phyloP scores from a whole-genome alignment of 2,329 filamentous ascomycete species.

The Ophiostoma tasmaniense region DNA sequence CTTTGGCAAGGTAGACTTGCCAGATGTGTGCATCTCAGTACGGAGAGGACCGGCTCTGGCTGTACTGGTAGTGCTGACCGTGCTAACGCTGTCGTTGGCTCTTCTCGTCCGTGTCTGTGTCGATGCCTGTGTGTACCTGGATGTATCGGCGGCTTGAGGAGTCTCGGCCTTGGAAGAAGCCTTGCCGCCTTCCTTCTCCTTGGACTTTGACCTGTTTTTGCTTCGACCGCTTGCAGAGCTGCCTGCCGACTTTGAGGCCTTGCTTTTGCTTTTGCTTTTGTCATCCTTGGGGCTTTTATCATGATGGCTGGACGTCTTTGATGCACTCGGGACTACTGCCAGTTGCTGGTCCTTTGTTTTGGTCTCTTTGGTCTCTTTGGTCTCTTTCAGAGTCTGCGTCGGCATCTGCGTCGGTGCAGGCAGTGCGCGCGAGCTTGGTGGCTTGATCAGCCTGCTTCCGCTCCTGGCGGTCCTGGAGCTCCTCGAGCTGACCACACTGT shows the following conservation, averaged over 20 bases:
- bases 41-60: conserved; percentile 10
- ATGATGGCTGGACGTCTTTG: not conserved
- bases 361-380: not conserved
- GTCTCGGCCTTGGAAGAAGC: not conserved
- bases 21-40: too few relatives aligned
- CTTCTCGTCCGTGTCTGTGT: not conserved
- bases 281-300: not conserved
- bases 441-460: not conserved
- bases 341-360: not conserved
- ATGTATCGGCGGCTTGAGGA: not conserved
- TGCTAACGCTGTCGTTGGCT: not conserved
- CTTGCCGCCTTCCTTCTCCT: not conserved
- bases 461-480: not conserved
- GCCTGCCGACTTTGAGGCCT: not conserved
- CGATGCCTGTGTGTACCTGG: not conserved
- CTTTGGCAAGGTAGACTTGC: not conserved
- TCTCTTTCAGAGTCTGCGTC: too few relatives aligned
- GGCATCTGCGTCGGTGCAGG: not conserved
- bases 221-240: not conserved
- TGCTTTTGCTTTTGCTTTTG: not conserved
- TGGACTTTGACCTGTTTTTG: not conserved
- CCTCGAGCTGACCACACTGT: not conserved
- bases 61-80: conserved; percentile 9
- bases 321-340: not conserved
- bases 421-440: not conserved